These are phyloP conservation scores for Lactarius vividus DNA, from an alignment of 768 basidiomycete genomes.

Conservation along the genomic window DNA sequence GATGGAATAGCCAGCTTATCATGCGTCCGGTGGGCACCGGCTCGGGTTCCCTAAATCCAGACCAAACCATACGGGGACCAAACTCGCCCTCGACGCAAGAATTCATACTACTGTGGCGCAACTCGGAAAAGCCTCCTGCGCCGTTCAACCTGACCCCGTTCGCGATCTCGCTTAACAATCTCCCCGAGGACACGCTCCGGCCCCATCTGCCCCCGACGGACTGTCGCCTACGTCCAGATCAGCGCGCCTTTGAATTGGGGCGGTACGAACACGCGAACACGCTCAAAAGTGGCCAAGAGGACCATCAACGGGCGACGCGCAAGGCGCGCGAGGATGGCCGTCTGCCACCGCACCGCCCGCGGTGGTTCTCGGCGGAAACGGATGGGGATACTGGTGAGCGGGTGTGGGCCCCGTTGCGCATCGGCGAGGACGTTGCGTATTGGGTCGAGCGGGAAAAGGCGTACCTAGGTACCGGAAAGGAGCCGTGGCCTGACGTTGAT, in stretches of 20 bases:
- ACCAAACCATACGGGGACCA: constrained; percentile 54
- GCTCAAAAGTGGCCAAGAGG: constrained; percentile 79
- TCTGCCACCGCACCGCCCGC: constrained; percentile 66
- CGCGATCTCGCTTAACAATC: constrained; percentile 89
- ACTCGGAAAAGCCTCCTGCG: constrained; percentile 75
- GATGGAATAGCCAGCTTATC: constrained; percentile 94
- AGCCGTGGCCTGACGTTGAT: constrained; percentile 70
- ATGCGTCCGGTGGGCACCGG: constrained; percentile 67
- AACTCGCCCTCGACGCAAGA: constrained; percentile 53
- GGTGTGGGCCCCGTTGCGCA: constrained; percentile 73
- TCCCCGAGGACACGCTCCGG: constrained; percentile 63
- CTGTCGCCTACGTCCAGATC: constrained; percentile 89
- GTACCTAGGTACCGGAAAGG: constrained; percentile 43
- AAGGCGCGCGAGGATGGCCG: constrained; percentile 72
- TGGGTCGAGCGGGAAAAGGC: constrained; percentile 76
- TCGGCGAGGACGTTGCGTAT: constrained; percentile 62
- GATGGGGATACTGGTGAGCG: constrained; percentile 89
- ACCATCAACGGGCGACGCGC: constrained; percentile 70
- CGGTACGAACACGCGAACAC: constrained; percentile 80
- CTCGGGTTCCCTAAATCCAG: constrained; percentile 63
- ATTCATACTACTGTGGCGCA: constrained; percentile 88
- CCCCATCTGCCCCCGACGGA: constrained; percentile 85
- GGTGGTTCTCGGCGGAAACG: constrained; percentile 84
- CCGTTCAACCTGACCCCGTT: constrained; percentile 97
- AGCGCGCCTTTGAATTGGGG: constrained; percentile 90